Evolutionary conservation across 495 filamentous ascomycete genomes (phyloP).

Genomic region (Platismatia glauca): DNA sequence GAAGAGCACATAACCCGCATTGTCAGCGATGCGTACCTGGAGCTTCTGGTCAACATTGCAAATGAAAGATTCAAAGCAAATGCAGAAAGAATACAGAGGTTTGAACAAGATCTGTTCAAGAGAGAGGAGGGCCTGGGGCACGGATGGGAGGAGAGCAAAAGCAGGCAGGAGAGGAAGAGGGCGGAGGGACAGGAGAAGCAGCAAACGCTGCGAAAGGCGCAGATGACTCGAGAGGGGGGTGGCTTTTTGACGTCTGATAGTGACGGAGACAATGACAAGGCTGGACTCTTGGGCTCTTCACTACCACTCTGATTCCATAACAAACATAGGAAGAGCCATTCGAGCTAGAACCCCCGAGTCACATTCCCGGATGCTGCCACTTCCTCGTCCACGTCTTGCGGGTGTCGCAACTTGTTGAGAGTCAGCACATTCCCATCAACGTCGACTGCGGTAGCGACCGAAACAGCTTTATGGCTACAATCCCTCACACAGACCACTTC

Average conservation of each 20-base stretch:
- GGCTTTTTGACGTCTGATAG: not conserved
- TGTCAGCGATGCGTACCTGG: conserved; percentile 51
- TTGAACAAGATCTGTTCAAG: conserved; percentile 38
- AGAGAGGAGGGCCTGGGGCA: conserved; percentile 25
- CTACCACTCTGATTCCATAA: not conserved
- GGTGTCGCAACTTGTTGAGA: no score
- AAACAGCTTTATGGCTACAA: no score
- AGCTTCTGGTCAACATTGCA: conserved; percentile 54
- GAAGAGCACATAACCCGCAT: conserved; percentile 30
- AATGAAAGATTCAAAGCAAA: conserved; percentile 75
- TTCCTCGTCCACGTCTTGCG: no score
- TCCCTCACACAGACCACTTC: no score
- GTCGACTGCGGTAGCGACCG: no score
- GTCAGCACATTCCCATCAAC: no score
- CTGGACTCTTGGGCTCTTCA: not conserved
- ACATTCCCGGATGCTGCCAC: no score
- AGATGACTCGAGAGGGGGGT: not conserved
- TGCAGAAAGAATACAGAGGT: conserved; percentile 55
- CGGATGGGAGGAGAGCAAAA: conserved; percentile 51
- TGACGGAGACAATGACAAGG: not conserved
- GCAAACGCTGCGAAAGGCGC: not conserved
- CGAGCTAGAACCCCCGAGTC: not conserved
- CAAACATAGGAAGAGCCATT: not conserved
- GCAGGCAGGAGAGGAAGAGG: conserved; percentile 50
- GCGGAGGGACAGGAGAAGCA: conserved; percentile 50